Base-by-base conservation (phyloP, 2,329 filamentous ascomycete species). In the Exophiala lecanii-corni region DNA sequence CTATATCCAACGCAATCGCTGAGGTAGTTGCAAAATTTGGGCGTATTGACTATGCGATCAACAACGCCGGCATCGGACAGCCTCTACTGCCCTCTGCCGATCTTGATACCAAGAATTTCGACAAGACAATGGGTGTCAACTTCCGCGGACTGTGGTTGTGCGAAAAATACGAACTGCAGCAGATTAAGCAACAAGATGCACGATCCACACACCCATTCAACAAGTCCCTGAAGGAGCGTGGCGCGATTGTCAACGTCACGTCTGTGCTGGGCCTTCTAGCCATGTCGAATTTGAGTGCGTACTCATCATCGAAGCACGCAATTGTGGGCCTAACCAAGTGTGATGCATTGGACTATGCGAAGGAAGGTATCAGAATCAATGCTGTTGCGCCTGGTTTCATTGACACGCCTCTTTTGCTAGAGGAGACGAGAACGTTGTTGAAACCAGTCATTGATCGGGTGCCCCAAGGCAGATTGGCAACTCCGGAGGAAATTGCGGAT, bases 331-430 rank as follows among this genome's bases (percentile, higher is more conserved):
- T 36, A 19, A 36, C 33, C n/a, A 16, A 19, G 15, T 7, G 6
- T 36, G 18, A 19, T 9, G 33, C 33, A 5, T 19, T 36, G 33
- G 33, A 36, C 21, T 36, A 19, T 16, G 33, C 33, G n/a, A 36
- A 36, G 33, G 33, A 3, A 4, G 17, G 33, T 16, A 18, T 36
- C 12, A 16, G 33, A 6, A 19, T 36, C 5, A 36, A 36, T 20
- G 13, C 13, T 36, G 13, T 36, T 36, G 33, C 33, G 15, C 33
- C 33, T n/a, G 33, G 33, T 36, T 74, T 77, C 47, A 74, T 76
- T 26, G 63, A 75, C 15, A 78, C 74, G 1, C 91, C 94, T 57
- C 74, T 81, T 53, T 73, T 84, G 51, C 84, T 78, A 53, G 87
- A 88, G 0, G 84, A 88, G 57, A 56, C 63, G 4, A 54, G 59